A percentile compares a stretch with the other conserved stretches of the same genome.
Evolutionary conservation across 192 early-diverging fungal genomes (phyloP).

Genomic region (Gaertneriomyces semiglobifer): DNA sequence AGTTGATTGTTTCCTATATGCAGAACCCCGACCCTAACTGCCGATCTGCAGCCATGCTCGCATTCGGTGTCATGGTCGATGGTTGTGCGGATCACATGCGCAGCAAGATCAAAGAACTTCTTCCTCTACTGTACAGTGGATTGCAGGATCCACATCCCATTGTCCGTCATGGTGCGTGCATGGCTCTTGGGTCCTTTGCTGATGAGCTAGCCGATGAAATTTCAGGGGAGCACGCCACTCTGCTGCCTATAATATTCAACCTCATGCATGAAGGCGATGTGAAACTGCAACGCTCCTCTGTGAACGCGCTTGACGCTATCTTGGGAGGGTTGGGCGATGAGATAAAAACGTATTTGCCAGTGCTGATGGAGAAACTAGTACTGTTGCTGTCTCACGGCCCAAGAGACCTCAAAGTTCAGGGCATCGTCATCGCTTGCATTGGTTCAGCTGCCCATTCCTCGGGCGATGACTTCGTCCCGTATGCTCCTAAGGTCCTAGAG

Average conservation of each 20-base stretch:
- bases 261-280: conserved; percentile 74
- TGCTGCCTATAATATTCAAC: conserved; percentile 81
- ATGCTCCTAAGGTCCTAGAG: conserved; percentile 69
- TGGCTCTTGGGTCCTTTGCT: conserved; percentile 64
- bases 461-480: conserved; percentile 66
- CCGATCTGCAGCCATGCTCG: conserved; percentile 86
- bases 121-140: conserved; percentile 70
- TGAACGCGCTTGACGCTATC: conserved; percentile 85
- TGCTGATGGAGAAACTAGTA: conserved; percentile 77
- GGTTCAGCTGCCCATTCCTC: conserved; percentile 89
- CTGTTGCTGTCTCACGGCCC: conserved; percentile 52
- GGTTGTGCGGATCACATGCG: conserved; percentile 84
- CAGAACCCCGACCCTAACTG: conserved; percentile 68
- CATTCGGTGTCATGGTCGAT: conserved; percentile 77
- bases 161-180: conserved; percentile 82
- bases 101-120: conserved; percentile 71
- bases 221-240: conserved; percentile 70
- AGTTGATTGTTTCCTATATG: conserved; percentile 73
- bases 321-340: conserved; percentile 78
- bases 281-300: conserved; percentile 73
- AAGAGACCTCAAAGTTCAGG: conserved; percentile 56
- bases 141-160: conserved; percentile 74
- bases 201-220: conserved; percentile 81
- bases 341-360: conserved; percentile 75
- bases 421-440: conserved; percentile 76